Base-by-base conservation (phyloP, 2,329 filamentous ascomycete species). In the Aspergillus thermomutatus region DNA sequence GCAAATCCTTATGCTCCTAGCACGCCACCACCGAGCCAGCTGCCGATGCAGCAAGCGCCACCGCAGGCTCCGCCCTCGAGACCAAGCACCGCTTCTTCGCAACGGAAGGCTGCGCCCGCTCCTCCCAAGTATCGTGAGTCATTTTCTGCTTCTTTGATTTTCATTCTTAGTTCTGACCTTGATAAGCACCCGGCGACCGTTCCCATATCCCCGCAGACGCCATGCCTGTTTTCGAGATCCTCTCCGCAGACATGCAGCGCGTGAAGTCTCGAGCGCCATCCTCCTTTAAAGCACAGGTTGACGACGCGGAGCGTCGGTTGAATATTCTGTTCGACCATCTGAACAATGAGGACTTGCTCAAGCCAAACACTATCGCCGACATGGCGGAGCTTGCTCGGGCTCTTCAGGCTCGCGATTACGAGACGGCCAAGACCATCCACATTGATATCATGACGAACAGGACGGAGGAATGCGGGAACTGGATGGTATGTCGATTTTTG, bases 241-340 rank as follows among this genome's bases (percentile, higher is more conserved):
- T 99, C 49, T 87, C 80, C 53, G 83, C 83, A 31, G 93, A 97
- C 66, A 92, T 97, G 85, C 87, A 93, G 66, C 89, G 92, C 34
- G 90, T 99, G 54, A 92, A 92, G 58, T 79, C 87, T 31, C 89
- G 91, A 64, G 94, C 94, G 0, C 94, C 94, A 19, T 80, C 88
- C n/a, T 87, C 88, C 17, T 97, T 94, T 77, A 88, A 90, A 61
- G 83, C 87, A 14, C 92, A 97, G 72, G 92, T 99, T 21, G 90
- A 91, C 67, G 94, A 97, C 72, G 94, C 92, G 2, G 91, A 96
- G 72, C 96, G 96, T 77, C 87, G 94, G 27, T 82, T 99, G 57
- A 90, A 90, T 67, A 87, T 97, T 50, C 80, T 99, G n/a, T 97
- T 97, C 72, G 93, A 99, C 70, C 92, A 97, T 73, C 81, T 99